Base-by-base conservation (phyloP, 768 basidiomycete species). In the Boletus subparvulus region DNA sequence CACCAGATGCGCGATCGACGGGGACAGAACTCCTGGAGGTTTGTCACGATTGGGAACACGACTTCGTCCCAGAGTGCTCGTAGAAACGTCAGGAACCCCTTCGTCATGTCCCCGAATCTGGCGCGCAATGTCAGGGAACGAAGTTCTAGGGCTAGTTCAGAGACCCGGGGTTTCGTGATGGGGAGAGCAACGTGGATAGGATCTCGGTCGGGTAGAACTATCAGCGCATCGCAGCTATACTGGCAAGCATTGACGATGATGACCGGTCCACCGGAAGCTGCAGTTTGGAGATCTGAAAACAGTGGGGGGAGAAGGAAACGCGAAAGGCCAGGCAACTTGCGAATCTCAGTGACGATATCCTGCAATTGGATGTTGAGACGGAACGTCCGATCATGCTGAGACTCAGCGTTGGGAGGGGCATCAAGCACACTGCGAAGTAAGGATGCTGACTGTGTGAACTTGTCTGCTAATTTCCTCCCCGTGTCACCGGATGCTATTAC, bases 251-350 rank as follows among this genome's bases (percentile, higher is more conserved):
- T 24, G 13, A 3, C 26, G 17, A 2, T 50, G 21, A 72, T 63
- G 11, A 74, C 60, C 2, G 69, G 71, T 8, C 71, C 72, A 13
- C 47, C 55, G 2, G 50, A 43, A 13, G 69, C 64, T 9, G 61
- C 62, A 1, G 24, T 37, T 11, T 55, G 61, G 14, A 69, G 54
- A 16, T 61, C 41, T 1, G 59, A 52, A 28, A 59, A 58, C 9
- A 58, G 49, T 12, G 50, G 50, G 3, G 70, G 68, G 11, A 48
- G 53, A n/a, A 74, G 63, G 50, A 72, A 74, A 21, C 61, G 50
- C 14, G 63, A 58, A 54, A 70, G 69, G 7, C 63, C 64, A 37
- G 50, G 47, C 9, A 63, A 32, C 11, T 51, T 28, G 21, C 64
- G 63, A 28, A 70, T 67, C 3, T 65, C 36, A 3, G 16, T 5